Evolutionary conservation across 2,329 filamentous ascomycete species (phyloP), one percentile per base, ranked within the genome.

Genomic region (Samsoniella hepiali): DNA sequence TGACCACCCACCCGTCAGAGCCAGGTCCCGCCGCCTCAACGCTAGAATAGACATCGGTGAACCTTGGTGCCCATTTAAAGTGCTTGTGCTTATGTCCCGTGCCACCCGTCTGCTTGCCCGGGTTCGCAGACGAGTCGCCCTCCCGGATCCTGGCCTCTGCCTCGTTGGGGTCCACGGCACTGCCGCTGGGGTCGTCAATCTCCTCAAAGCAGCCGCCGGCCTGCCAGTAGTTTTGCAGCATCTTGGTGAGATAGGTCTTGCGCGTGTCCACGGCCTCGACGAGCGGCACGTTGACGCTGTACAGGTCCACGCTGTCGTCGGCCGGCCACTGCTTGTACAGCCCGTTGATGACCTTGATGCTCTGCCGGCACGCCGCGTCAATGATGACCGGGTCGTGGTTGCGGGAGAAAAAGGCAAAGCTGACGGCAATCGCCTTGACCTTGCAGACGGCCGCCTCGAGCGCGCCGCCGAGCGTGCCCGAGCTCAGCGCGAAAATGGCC

Each of bases 41-140:
- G 68, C 90, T 93, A 72, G 90, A 86, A 75, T 92, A 92, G 2
- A 98, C 92, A 75, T 96, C 93, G 40, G 85, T 82, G 76, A 98
- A 95, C 67, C 86, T 86, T 2, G 94, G 95, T 55, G 91, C 87
- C 95, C 95, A 98, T 77, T 94, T 96, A 81, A 97, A 98, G 76
- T 96, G 91, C 74, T 91, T 91, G 75, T 96, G 91, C 63, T 81
- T 84, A 73, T 92, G 88, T 36, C 82, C 78, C 47, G 77, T 71
- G 4, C 63, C 68, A 63, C 66, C 66, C 50, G 73, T 77, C 53
- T 76, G 77, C 57, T 79, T 78, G 47, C 7, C 40, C 68, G 55
- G 27, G 8, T n/a, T 79, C 78, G 3, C 79, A 79, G 29, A 34
- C 29, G 29, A 34, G 2, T 82, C 81, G 27, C 83, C 84, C 72